A percentile compares a stretch with the other conserved stretches of the same genome.
phyloP scores from a whole-genome alignment of 768 basidiomycete genomes.

The Termitomyces sp. region DNA sequence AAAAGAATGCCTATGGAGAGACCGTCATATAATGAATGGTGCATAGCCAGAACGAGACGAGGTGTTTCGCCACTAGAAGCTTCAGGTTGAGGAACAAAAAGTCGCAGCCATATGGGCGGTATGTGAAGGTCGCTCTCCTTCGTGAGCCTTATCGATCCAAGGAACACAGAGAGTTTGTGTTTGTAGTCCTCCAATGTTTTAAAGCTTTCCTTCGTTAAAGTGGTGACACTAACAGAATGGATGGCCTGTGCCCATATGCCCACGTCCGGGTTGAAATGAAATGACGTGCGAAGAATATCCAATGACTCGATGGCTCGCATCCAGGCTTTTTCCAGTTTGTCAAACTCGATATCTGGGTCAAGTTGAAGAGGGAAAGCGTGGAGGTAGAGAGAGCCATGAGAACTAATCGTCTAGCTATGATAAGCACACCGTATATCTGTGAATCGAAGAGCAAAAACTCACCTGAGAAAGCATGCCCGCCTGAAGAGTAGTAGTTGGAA shows the following conservation, averaged over 20 bases:
- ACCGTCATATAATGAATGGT: constrained; percentile 46
- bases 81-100: constrained; percentile 14
- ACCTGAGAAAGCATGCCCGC: constrained; percentile 48
- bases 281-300: constrained; percentile 42
- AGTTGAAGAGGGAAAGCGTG: constrained; percentile 26
- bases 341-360: constrained; percentile 15
- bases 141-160: constrained; percentile 15
- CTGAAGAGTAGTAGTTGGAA: constrained; percentile 39
- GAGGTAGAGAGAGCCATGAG: constrained; percentile 23
- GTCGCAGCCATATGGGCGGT: constrained; percentile 26
- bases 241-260: constrained; percentile 29
- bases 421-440: background rate
- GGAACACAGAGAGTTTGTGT: constrained; percentile 10
- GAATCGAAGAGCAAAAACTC: constrained; percentile 2
- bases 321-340: constrained; percentile 32
- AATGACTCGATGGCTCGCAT: constrained; percentile 21
- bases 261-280: constrained; percentile 33
- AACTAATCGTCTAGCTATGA: constrained; percentile 22
- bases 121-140: constrained; percentile 20
- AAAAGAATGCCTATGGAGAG: constrained; percentile 33
- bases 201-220: constrained; percentile 17
- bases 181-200: constrained; percentile 15
- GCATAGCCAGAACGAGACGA: constrained; percentile 34
- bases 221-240: constrained; percentile 16
- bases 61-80: background rate